Base-by-base conservation (phyloP, 2,329 filamentous ascomycete species). In the Colletotrichum sp. region DNA sequence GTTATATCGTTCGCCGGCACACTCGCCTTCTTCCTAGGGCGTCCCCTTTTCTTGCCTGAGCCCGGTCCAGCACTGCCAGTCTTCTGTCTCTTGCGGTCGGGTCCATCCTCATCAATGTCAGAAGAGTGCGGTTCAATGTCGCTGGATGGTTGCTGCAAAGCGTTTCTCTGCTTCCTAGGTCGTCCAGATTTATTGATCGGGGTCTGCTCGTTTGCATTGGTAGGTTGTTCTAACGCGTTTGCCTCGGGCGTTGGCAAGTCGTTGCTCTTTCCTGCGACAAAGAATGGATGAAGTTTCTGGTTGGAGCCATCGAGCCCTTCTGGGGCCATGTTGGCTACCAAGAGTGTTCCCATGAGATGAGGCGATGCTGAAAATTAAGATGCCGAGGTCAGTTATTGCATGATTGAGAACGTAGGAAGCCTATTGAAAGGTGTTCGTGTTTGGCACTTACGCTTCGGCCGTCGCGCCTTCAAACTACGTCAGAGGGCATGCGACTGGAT, bases 241-340 rank as follows among this genome's bases (percentile, higher is more conserved):
- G 66, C 32, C 10, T 68, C 62, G 48, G 52, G 13, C 18, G 34
- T 56, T 52, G 39, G 39, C 8, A 61, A 30, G 6, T 73, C 56
- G 66, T 34, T 39, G n/a, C 15, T 66, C 27, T 67, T 73, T 30
- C 72, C 71, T 34, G 82, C 81, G 2, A 83, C 79, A 79, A 92
- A 91, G 82, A 92, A 91, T 22, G 90, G 90, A 78, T 92, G 90
- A 48, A 91, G 79, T 77, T 89, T 90, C 79, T 86, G 88, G 28
- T 80, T 78, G 52, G 82, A 79, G 70, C 84, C 85, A 75, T 79
- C 80, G 68, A 82, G 77, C 71, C 80, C 83, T 80, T 84, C 83
- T 70, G 84, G 84, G 77, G 83, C 83, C 89, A 90, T 91, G 65
- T 81, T 84, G 79, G 84, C 83, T 70, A 87, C 81, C 73, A 85